These are phyloP conservation scores for Suillus ampliporus DNA, from an alignment of 768 basidiomycete genomes.

Conservation along the genomic window DNA sequence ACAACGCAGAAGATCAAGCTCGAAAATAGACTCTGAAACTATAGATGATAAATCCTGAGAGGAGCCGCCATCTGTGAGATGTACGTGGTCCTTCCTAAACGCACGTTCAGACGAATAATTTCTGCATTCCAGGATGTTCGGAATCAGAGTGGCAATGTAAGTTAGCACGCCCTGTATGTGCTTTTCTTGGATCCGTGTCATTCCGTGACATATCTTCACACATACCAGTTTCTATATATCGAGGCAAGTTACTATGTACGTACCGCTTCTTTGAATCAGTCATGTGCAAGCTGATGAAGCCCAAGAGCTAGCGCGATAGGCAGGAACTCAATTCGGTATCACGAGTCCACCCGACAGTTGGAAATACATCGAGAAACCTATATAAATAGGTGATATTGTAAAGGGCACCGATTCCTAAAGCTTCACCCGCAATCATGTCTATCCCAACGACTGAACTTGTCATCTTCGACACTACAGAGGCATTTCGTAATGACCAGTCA, in stretches of 20 bases:
- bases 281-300: no score
- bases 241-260: no score
- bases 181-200: no score
- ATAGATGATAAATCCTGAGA: neutral
- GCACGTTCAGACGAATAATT: neutral
- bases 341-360: neutral
- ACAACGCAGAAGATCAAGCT: constrained; percentile 21
- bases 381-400: neutral
- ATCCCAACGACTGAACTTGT: constrained; percentile 29
- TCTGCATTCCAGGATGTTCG: neutral
- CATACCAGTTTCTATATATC: no score
- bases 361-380: constrained; percentile 1
- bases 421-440: constrained; percentile 10
- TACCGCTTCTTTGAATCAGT: no score
- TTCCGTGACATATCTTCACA: no score
- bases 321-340: neutral
- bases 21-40: neutral
- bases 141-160: no score
- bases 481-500: constrained; percentile 13
- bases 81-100: neutral
- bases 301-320: no score
- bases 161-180: no score
- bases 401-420: neutral
- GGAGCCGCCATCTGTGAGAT: neutral
- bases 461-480: constrained; percentile 23